Percentiles rank a stretch among this genome's conserved stretches.
Evolutionary conservation across 2,329 filamentous ascomycete species (phyloP).

Genomic region (Lizonia empirigonia): DNA sequence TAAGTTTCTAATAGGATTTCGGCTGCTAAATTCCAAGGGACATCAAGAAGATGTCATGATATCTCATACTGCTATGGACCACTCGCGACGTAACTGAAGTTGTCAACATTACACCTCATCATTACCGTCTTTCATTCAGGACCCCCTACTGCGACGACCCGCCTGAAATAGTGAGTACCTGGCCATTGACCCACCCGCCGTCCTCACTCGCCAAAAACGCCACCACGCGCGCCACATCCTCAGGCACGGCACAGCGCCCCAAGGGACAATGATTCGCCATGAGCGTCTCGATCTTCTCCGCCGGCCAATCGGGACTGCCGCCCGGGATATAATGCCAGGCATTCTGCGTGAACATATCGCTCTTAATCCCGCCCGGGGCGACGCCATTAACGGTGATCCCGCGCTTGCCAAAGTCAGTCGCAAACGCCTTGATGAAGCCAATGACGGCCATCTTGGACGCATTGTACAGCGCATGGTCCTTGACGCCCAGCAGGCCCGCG

Average conservation of each 20-base stretch:
- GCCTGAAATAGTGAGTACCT: constrained; percentile 50
- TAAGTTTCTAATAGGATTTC: too few species aligned
- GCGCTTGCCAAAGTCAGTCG: constrained; percentile 71
- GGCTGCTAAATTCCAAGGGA: too few species aligned
- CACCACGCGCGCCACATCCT: constrained; percentile 52
- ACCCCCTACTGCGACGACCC: constrained; percentile 51
- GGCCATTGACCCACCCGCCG: constrained; percentile 50
- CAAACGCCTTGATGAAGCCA: constrained; percentile 73
- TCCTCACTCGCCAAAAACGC: constrained; percentile 50
- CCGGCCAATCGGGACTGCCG: constrained; percentile 55
- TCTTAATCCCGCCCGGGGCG: constrained; percentile 74
- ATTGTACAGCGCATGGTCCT: constrained; percentile 74
- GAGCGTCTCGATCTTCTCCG: constrained; percentile 56
- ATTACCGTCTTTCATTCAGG: too few species aligned
- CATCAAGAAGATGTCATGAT: too few species aligned
- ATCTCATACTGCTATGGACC: too few species aligned
- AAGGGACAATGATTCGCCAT: constrained; percentile 59
- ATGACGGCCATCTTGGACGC: constrained; percentile 75
- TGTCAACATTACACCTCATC: too few species aligned
- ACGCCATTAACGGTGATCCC: constrained; percentile 75
- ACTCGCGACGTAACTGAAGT: too few species aligned
- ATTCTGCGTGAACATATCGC: constrained; percentile 75
- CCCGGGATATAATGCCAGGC: constrained; percentile 59
- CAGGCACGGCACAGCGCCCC: constrained; percentile 55
- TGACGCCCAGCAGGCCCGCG: constrained; percentile 68